Percentiles rank a stretch among this genome's conserved stretches.
phyloP scores from a whole-genome alignment of 2,329 filamentous ascomycete genomes.

The Colletotrichum sp. region DNA sequence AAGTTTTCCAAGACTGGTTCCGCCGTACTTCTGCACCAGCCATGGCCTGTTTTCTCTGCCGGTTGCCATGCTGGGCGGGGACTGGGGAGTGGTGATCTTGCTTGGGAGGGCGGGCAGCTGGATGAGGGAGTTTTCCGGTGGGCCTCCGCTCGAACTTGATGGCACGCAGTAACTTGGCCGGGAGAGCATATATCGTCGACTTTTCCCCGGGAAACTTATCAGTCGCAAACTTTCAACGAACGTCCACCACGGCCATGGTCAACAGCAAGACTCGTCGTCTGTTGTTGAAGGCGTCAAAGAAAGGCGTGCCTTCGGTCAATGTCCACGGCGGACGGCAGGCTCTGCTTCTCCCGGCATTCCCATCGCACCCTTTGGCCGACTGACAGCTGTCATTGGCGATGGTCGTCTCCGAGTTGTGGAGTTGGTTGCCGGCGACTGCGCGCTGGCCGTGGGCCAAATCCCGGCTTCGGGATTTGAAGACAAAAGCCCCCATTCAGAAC shows the following conservation, averaged over 20 bases:
- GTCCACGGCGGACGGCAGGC: background rate
- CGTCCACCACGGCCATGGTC: background rate
- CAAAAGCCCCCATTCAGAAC: background rate
- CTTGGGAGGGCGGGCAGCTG: background rate
- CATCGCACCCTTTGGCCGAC: background rate
- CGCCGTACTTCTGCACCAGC: slow-evolving; percentile 95
- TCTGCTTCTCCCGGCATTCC: background rate
- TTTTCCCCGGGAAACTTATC: background rate
- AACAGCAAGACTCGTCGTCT: background rate
- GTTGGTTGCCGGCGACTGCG: slow-evolving; percentile 2
- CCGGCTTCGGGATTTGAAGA: slow-evolving; percentile 18
- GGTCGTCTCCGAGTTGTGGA: background rate
- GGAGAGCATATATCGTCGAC: background rate
- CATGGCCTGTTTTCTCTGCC: slow-evolving; percentile 58
- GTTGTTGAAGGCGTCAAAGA: background rate
- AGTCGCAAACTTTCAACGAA: background rate
- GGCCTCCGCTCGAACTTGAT: background rate
- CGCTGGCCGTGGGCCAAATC: slow-evolving; percentile 3
- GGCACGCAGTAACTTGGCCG: background rate
- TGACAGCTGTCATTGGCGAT: background rate
- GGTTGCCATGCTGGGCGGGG: slow-evolving; percentile 11
- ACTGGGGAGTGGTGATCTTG: background rate
- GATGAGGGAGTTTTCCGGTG: background rate
- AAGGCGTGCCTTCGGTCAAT: background rate
- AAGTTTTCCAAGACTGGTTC: slow-evolving; percentile 94